Evolutionary conservation across 495 filamentous ascomycete genomes (phyloP).

Genomic region (Xylaria palmicola): DNA sequence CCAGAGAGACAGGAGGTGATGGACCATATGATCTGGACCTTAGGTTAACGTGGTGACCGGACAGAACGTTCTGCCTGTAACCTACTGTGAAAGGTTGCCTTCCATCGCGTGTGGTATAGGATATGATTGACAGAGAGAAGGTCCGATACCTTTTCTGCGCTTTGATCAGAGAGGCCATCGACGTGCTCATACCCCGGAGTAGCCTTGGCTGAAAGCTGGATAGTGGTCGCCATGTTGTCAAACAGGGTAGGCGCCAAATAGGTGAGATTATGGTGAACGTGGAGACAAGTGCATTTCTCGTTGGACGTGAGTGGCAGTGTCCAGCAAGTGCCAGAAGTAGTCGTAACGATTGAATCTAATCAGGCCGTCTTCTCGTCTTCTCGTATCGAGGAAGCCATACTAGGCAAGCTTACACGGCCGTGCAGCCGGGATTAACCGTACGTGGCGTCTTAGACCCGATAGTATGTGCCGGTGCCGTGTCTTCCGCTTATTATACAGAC

Average conservation of each 20-base stretch:
- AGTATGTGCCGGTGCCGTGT: too few relatives aligned
- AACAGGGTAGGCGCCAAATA: not conserved
- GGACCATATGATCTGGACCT: constrained; percentile 48
- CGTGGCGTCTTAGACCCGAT: too few relatives aligned
- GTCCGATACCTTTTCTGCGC: not conserved
- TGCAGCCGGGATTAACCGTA: too few relatives aligned
- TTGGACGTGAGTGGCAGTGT: too few relatives aligned
- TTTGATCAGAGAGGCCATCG: not conserved
- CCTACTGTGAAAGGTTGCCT: constrained; percentile 16
- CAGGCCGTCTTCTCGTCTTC: too few relatives aligned
- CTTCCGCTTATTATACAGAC: too few relatives aligned
- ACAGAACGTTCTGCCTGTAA: not conserved
- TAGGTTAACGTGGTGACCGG: not conserved
- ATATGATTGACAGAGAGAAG: constrained; percentile 17
- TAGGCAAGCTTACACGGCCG: too few relatives aligned
- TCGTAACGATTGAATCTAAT: too few relatives aligned
- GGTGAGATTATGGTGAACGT: too few relatives aligned
- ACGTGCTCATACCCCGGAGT: not conserved
- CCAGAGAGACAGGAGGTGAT: constrained; percentile 62
- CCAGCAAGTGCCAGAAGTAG: too few relatives aligned
- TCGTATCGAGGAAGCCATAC: too few relatives aligned
- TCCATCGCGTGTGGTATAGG: constrained; percentile 12
- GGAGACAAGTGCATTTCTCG: too few relatives aligned
- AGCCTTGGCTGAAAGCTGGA: not conserved
- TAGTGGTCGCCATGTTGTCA: not conserved